Conservation (phyloP, 116 monocot genomes). For the Cymodocea nodosa region DNA sequence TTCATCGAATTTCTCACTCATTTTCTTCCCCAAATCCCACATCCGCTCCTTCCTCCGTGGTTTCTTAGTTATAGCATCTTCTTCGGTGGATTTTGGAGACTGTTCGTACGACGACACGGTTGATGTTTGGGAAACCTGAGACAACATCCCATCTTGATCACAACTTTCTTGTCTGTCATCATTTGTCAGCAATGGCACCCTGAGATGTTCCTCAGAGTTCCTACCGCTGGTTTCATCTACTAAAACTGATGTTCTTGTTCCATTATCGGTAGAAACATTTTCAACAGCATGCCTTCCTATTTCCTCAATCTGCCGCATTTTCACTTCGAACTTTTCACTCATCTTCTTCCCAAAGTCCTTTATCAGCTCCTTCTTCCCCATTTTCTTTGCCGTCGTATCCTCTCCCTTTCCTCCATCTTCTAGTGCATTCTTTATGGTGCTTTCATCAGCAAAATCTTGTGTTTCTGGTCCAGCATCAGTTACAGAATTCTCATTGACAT, state of each 20-base stretch:
- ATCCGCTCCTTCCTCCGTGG: constrained; percentile 47
- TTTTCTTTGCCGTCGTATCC: constrained; percentile 35
- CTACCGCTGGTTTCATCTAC: background rate
- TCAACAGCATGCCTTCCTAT: constrained; percentile 76
- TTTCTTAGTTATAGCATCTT: constrained; percentile 37
- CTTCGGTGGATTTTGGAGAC: constrained; percentile 11
- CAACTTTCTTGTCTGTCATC: constrained; percentile 11
- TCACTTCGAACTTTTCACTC: constrained; percentile 85
- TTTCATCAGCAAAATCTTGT: no score
- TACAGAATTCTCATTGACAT: no score
- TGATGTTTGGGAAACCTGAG: background rate
- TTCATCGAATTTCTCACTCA: constrained; percentile 83
- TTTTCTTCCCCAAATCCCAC: constrained; percentile 67
- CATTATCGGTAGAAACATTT: constrained; percentile 12
- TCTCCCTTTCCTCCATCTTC: constrained; percentile 17
- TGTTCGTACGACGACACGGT: background rate
- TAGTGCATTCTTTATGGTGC: no score
- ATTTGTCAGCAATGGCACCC: constrained; percentile 19
- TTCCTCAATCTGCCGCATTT: constrained; percentile 72
- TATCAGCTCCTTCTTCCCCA: constrained; percentile 61
- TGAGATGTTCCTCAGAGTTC: constrained; percentile 11
- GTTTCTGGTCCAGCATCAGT: no score
- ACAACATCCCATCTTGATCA: background rate
- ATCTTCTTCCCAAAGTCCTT: constrained; percentile 78
- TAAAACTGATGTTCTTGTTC: background rate